Evolutionary conservation across 495 filamentous ascomycete species (phyloP).

Genomic region (Cudoniella acicularis): DNA sequence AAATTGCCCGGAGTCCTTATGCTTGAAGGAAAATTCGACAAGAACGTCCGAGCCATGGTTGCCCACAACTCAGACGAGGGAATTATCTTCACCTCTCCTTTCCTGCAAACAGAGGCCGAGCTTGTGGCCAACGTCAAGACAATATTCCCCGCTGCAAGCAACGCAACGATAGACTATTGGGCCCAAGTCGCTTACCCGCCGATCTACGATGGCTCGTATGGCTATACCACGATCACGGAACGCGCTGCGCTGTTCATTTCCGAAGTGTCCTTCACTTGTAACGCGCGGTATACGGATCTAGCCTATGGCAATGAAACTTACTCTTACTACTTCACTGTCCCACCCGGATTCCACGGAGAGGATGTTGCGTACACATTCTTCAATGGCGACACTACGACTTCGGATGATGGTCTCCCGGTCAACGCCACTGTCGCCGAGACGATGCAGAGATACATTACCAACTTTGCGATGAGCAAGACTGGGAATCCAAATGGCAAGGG

Average conservation of each 20-base stretch:
- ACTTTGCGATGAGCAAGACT: conserved; percentile 39
- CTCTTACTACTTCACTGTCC: conserved; percentile 58
- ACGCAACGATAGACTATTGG: conserved; percentile 11
- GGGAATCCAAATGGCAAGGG: conserved; percentile 25
- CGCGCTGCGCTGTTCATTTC: conserved; percentile 31
- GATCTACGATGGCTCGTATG: conserved; percentile 36
- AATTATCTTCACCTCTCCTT: conserved; percentile 20
- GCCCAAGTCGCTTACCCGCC: conserved; percentile 20
- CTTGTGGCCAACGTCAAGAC: conserved; percentile 50
- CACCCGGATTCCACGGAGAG: conserved; percentile 50
- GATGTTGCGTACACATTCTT: conserved; percentile 54
- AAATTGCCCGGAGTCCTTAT: conserved; percentile 53
- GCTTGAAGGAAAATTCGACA: conserved; percentile 51
- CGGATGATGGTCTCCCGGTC: conserved; percentile 29
- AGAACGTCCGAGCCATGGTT: conserved; percentile 49
- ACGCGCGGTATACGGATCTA: conserved; percentile 38
- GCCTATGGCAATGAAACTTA: conserved; percentile 34
- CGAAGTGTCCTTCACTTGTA: conserved; percentile 48
- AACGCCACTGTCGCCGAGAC: conserved; percentile 45
- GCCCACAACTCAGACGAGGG: conserved; percentile 55
- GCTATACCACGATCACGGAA: conserved; percentile 37
- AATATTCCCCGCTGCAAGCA: conserved; percentile 22
- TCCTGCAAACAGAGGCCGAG: conserved; percentile 21
- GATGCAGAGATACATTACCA: conserved; percentile 58
- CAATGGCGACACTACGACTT: conserved; percentile 38